Conservation (phyloP, 192 early-diverging fungal genomes). For the Kickxella alabastrina region DNA sequence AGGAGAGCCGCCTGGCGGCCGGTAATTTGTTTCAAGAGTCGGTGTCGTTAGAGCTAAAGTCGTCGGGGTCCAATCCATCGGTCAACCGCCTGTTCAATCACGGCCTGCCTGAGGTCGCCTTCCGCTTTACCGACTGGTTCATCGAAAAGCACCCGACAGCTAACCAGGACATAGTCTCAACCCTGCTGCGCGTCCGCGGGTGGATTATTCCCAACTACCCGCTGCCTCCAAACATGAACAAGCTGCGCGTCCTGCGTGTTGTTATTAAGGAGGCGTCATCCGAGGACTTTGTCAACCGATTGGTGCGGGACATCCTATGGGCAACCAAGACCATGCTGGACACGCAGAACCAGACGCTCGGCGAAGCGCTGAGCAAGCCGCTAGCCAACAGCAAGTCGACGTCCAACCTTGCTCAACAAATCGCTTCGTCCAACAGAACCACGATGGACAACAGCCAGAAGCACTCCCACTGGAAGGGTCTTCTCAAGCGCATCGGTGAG, state of each 20-base stretch:
- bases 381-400: slow-evolving; percentile 21
- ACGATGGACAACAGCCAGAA: slow-evolving; percentile 12
- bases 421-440: slow-evolving; percentile 12
- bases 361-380: slow-evolving; percentile 33
- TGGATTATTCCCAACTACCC: slow-evolving; percentile 79
- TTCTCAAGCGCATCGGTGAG: slow-evolving; percentile 38
- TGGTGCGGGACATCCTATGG: slow-evolving; percentile 56
- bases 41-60: not conserved
- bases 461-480: slow-evolving; percentile 25
- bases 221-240: slow-evolving; percentile 54
- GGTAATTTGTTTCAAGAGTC: slow-evolving; percentile 15
- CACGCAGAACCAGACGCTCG: slow-evolving; percentile 20
- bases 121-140: slow-evolving; percentile 58
- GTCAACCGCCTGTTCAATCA: slow-evolving; percentile 45
- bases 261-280: slow-evolving; percentile 62
- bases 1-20: slow-evolving; percentile 22
- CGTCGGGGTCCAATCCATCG: slow-evolving; percentile 20
- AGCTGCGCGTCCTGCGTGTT: slow-evolving; percentile 59
- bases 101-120: slow-evolving; percentile 63
- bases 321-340: slow-evolving; percentile 51
- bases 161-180: slow-evolving; percentile 60
- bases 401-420: slow-evolving; percentile 22
- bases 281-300: slow-evolving; percentile 51
- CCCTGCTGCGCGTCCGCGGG: slow-evolving; percentile 59
- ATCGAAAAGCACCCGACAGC: slow-evolving; percentile 49